Conservation (phyloP, 371 early-diverging fungal genomes). For the Batrachochytrium dendrobatidis region DNA sequence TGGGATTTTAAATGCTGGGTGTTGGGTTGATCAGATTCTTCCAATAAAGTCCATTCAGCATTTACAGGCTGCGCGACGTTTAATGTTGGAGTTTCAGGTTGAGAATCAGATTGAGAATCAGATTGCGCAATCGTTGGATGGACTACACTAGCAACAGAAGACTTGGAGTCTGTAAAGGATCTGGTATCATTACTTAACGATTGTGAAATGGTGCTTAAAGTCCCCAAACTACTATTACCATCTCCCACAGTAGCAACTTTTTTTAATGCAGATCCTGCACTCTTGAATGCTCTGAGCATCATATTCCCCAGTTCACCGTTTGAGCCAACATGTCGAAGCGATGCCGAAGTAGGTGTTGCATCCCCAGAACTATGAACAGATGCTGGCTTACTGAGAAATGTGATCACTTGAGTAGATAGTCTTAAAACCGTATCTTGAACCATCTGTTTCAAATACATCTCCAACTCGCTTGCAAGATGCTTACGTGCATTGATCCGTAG, state of each 20-base stretch:
- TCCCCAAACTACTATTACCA: not conserved
- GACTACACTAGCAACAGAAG: not conserved
- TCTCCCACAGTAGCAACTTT: not conserved
- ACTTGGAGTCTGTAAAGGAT: slow-evolving; percentile 1
- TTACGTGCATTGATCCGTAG: too few species aligned
- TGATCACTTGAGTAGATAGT: too few species aligned
- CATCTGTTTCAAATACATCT: too few species aligned
- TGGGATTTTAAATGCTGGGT: not conserved
- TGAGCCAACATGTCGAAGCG: not conserved
- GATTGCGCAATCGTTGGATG: not conserved
- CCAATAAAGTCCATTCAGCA: too few species aligned
- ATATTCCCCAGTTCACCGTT: not conserved
- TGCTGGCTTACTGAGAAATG: too few species aligned
- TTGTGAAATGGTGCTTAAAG: not conserved
- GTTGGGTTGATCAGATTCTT: not conserved
- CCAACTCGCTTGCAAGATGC: too few species aligned
- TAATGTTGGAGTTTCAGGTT: too few species aligned
- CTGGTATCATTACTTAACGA: too few species aligned
- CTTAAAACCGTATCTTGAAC: too few species aligned
- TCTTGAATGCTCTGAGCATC: not conserved
- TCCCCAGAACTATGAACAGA: too few species aligned
- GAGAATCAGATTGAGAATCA: not conserved
- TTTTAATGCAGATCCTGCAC: not conserved
- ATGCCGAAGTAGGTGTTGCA: too few species aligned
- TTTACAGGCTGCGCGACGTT: too few species aligned